Evolutionary conservation across 2,329 filamentous ascomycete species (phyloP), one percentile per base, ranked within the genome.

Genomic region (Cytospora paraplurivora): DNA sequence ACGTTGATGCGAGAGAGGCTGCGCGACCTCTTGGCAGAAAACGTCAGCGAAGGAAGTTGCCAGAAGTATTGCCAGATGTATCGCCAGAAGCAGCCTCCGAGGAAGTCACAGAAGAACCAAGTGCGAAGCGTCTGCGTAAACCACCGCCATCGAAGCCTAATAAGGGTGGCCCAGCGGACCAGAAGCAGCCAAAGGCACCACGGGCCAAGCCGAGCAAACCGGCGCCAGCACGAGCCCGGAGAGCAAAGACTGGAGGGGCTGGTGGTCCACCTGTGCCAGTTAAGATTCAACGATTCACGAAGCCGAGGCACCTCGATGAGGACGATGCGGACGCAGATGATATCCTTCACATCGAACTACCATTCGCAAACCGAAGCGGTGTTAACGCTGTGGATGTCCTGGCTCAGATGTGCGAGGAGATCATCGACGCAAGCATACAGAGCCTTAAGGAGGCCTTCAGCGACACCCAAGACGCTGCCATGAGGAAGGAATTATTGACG

Each of bases 381-480:
- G 85, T 88, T 67, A 89, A 85, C 55, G 79, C 83, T 0, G 77
- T 89, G 2, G 87, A 89, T 68, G 86, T 89, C 1, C 77, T 89
- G 44, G 78, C 82, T 7, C 82, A 87, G 67, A 78, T 88, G 15
- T 88, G 84, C 70, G 81, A 86, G 38, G 86, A 89, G 69, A 79
- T 88, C 37, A 77, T 88, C 21, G 78, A 78, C n/a, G 74, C 78
- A 2, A 81, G 78, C 15, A 71, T 88, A 37, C 75, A 76, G 1
- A 79, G 79, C 55, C 72, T 87, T 1, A 75, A 80, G 51, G 78
- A 82, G 37, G 74, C 78, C 11, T 73, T 72, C 0, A 71, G 69
- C 4, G 78, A 78, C 1, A 78, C 80, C 8, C 74, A 78, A 32
- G 79, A 82, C 34, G 69, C 77, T 15, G 77, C 78, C 0, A 76